Evolutionary conservation across 306 rosid genomes (phyloP).

Genomic region (Sphenostylis stenocarpa): DNA sequence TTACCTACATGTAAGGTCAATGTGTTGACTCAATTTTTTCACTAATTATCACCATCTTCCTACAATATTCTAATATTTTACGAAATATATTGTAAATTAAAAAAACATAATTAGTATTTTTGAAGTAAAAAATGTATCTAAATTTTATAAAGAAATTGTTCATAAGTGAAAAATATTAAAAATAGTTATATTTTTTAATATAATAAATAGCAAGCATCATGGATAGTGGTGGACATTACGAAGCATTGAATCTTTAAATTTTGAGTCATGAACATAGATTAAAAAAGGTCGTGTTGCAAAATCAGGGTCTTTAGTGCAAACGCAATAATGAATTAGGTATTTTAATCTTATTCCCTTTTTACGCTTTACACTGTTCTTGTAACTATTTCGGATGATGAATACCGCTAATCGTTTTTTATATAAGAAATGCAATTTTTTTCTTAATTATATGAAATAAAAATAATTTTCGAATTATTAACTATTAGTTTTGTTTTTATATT

Average conservation of each 20-base stretch:
- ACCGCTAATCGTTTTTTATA: no score
- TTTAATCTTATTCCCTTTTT: no score
- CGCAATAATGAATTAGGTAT: no score
- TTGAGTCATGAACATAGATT: neutral
- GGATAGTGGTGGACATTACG: constrained; percentile 14
- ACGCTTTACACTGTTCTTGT: no score
- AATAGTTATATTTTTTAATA: neutral
- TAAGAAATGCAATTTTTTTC: no score
- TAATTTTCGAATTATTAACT: no score
- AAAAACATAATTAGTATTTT: no score
- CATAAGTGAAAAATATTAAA: neutral
- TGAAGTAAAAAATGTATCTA: no score
- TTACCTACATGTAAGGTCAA: neutral
- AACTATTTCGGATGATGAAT: no score
- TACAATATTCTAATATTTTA: neutral
- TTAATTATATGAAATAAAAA: no score
- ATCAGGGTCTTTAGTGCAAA: no score
- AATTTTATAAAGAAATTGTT: neutral
- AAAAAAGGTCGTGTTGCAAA: neutral
- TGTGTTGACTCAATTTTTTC: neutral
- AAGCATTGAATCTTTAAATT: neutral
- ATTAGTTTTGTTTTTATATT: no score
- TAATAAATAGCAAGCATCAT: neutral
- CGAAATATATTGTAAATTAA: neutral
- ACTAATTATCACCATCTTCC: neutral